Percentiles rank a stretch among this genome's conserved stretches.
phyloP scores from a whole-genome alignment of 2,329 filamentous ascomycete genomes.

The Verticillium longisporum region DNA sequence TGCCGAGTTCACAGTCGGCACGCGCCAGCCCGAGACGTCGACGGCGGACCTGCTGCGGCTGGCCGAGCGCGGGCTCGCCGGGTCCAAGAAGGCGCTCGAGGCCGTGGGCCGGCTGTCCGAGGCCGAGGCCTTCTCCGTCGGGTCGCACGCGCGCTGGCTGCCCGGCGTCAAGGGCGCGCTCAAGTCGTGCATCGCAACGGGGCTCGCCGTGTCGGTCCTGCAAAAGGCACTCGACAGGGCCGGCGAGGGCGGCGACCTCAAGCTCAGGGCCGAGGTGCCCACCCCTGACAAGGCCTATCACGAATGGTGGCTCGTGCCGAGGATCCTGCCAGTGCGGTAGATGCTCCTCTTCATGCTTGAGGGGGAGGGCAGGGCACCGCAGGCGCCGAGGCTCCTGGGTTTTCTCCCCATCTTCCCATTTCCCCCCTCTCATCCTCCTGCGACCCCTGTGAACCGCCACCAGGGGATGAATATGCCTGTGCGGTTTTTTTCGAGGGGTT shows the following conservation, averaged over 20 bases:
- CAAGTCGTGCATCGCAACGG: constrained; percentile 64
- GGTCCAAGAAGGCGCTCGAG: constrained; percentile 51
- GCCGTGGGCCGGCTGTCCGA: constrained; percentile 43
- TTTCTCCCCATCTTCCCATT: neutral
- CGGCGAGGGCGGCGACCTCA: constrained; percentile 20
- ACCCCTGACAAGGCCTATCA: constrained; percentile 49
- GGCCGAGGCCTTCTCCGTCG: constrained; percentile 46
- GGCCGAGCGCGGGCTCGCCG: constrained; percentile 36
- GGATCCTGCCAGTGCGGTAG: constrained; percentile 22
- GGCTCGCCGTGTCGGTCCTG: constrained; percentile 55
- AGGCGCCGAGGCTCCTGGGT: neutral
- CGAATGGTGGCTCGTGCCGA: constrained; percentile 59
- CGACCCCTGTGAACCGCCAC: too few relatives aligned
- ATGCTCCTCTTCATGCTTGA: neutral
- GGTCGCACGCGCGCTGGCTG: constrained; percentile 56
- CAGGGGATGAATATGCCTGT: neutral
- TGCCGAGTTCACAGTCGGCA: constrained; percentile 48
- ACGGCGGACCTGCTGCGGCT: constrained; percentile 34
- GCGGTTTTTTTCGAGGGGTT: neutral
- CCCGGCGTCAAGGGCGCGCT: constrained; percentile 52
- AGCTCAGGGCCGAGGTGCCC: constrained; percentile 45
- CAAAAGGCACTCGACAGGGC: constrained; percentile 45
- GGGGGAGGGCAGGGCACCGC: neutral
- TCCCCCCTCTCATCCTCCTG: too few relatives aligned
- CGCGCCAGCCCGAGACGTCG: constrained; percentile 29